Conservation (phyloP, 2,329 filamentous ascomycete species). For the Botryotinia calthae region DNA sequence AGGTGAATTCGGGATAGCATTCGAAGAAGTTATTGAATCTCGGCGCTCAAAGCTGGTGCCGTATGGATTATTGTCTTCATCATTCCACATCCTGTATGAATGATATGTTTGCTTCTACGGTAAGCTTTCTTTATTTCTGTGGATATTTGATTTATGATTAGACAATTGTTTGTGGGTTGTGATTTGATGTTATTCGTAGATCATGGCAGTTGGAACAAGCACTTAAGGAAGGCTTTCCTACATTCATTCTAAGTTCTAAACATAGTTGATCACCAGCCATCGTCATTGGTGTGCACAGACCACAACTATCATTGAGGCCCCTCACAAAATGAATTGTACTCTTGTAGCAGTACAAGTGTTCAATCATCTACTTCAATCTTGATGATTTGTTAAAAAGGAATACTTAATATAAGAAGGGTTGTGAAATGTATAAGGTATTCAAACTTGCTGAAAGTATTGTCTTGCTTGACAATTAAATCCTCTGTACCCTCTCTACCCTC, state of each 20-base stretch:
- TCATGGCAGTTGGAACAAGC: neutral
- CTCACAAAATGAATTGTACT: neutral
- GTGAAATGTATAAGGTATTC: neutral
- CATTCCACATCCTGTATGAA: slow-evolving; percentile 89
- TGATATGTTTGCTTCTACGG: slow-evolving; percentile 45
- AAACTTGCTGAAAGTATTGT: neutral
- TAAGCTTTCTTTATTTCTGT: slow-evolving; percentile 22
- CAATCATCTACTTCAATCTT: neutral
- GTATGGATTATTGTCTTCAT: slow-evolving; percentile 98
- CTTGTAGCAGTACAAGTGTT: neutral
- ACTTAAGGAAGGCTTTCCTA: neutral
- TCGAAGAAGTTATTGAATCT: slow-evolving; percentile 72
- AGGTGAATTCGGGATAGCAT: slow-evolving; percentile 63
- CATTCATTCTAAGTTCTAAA: neutral
- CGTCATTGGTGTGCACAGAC: slow-evolving; percentile 16
- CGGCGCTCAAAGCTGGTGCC: slow-evolving; percentile 85
- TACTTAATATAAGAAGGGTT: neutral
- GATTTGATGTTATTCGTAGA: neutral
- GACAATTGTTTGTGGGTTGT: neutral
- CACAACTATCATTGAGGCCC: neutral
- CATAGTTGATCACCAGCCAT: slow-evolving; percentile 13
- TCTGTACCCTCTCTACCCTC: too few species aligned
- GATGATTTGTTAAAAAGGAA: neutral
- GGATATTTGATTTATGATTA: neutral
- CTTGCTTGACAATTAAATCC: neutral